Conservation (phyloP, 805 yeast genomes). For the Tetrapisispora nanseiensis region DNA sequence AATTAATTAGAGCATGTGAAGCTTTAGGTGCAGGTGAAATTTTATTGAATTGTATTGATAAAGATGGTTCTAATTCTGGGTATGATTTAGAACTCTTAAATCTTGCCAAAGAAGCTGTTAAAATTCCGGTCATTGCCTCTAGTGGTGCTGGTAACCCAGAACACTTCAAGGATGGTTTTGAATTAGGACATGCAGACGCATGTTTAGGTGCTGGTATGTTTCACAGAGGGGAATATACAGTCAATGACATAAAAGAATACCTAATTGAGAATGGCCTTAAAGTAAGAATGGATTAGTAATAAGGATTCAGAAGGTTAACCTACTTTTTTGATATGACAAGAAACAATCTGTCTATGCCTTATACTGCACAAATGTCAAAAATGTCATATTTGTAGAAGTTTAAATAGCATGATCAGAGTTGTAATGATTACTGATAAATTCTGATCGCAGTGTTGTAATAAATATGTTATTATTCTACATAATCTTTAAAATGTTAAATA, state of each 20-base stretch:
- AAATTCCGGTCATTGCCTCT: constrained; percentile 92
- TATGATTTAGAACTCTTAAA: constrained; percentile 78
- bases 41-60: constrained; percentile 86
- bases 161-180: constrained; percentile 84
- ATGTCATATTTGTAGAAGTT: too few relatives aligned
- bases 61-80: constrained; percentile 94
- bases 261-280: constrained; percentile 51
- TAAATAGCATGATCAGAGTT: too few relatives aligned
- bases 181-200: constrained; percentile 78
- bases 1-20: constrained; percentile 81
- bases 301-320: too few relatives aligned
- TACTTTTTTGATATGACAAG: too few relatives aligned
- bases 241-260: constrained; percentile 67
- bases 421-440: too few relatives aligned
- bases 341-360: too few relatives aligned
- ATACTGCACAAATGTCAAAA: too few relatives aligned
- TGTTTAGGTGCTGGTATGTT: constrained; percentile 98
- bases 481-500: constrained; percentile 33
- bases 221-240: constrained; percentile 90
- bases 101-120: constrained; percentile 66
- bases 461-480: too few relatives aligned
- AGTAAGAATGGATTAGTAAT: constrained; percentile 54
- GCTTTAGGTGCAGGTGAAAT: constrained; percentile 95
- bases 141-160: constrained; percentile 94
- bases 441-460: too few relatives aligned